Evolutionary conservation across 192 early-diverging fungal genomes (phyloP).

Genomic region (Coemansia sp.): DNA sequence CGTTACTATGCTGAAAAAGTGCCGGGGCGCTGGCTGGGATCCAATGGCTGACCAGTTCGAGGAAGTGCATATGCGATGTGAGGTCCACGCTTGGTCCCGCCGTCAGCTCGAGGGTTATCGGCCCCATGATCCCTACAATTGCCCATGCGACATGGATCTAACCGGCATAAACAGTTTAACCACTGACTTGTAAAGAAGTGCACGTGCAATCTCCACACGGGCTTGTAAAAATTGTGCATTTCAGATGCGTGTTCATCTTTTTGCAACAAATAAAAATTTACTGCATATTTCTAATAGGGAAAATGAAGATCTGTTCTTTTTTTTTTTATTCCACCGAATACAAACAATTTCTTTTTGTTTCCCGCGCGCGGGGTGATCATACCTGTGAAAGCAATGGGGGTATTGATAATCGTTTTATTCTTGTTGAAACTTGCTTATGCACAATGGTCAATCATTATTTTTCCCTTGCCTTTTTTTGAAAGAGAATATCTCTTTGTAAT

Average conservation of each 20-base stretch:
- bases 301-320: too few species aligned
- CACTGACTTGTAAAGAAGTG: background rate
- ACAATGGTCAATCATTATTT: background rate
- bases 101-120: constrained; percentile 32
- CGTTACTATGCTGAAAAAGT: constrained; percentile 29
- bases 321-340: background rate
- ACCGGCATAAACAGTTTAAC: constrained; percentile 15
- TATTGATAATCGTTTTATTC: background rate
- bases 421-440: background rate
- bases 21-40: constrained; percentile 36
- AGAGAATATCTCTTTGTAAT: background rate
- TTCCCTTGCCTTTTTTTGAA: background rate
- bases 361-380: background rate
- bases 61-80: constrained; percentile 51
- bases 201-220: background rate
- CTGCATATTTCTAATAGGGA: too few species aligned
- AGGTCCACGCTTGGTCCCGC: constrained; percentile 35
- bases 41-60: constrained; percentile 35
- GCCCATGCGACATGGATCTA: constrained; percentile 38
- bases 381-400: background rate
- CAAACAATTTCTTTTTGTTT: background rate
- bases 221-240: background rate
- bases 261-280: too few species aligned
- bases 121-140: constrained; percentile 17
- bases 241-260: background rate